phyloP scores from a whole-genome alignment of 805 yeast genomes.

The Lipomyces oligophaga region DNA sequence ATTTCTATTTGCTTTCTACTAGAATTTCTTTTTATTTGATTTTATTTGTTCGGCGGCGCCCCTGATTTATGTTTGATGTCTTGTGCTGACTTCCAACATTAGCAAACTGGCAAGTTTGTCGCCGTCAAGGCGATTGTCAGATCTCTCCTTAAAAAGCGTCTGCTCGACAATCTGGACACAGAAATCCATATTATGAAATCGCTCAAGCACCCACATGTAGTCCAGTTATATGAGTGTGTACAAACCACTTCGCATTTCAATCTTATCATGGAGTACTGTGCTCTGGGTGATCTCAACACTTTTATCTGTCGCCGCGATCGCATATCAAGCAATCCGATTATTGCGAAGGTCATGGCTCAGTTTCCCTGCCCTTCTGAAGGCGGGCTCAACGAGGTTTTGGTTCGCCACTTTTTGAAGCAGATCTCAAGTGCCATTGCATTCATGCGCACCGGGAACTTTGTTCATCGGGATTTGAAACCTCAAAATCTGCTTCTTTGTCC shows the following conservation, averaged over 20 bases:
- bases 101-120: slow-evolving; percentile 49
- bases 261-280: slow-evolving; percentile 92
- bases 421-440: slow-evolving; percentile 79
- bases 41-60: background rate
- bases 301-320: slow-evolving; percentile 76
- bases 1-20: too few relatives aligned
- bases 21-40: too few relatives aligned
- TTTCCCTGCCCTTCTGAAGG: slow-evolving; percentile 78
- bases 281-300: slow-evolving; percentile 88
- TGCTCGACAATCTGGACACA: slow-evolving; percentile 84
- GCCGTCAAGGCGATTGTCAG: slow-evolving; percentile 88
- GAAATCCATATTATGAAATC: slow-evolving; percentile 87
- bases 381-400: slow-evolving; percentile 76
- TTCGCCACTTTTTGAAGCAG: slow-evolving; percentile 81
- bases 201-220: slow-evolving; percentile 90
- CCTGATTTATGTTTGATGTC: background rate
- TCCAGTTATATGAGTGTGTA: slow-evolving; percentile 75
- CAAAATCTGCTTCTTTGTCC: slow-evolving; percentile 80
- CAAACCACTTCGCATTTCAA: slow-evolving; percentile 74
- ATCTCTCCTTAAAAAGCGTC: slow-evolving; percentile 76
- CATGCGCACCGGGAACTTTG: slow-evolving; percentile 74
- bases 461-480: slow-evolving; percentile 94
- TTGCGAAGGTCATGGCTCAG: slow-evolving; percentile 67
- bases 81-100: background rate
- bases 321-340: slow-evolving; percentile 71